Evolutionary conservation across 495 filamentous ascomycete species (phyloP), one percentile per base, ranked within the genome.

Genomic region (Penicillium ucsense): DNA sequence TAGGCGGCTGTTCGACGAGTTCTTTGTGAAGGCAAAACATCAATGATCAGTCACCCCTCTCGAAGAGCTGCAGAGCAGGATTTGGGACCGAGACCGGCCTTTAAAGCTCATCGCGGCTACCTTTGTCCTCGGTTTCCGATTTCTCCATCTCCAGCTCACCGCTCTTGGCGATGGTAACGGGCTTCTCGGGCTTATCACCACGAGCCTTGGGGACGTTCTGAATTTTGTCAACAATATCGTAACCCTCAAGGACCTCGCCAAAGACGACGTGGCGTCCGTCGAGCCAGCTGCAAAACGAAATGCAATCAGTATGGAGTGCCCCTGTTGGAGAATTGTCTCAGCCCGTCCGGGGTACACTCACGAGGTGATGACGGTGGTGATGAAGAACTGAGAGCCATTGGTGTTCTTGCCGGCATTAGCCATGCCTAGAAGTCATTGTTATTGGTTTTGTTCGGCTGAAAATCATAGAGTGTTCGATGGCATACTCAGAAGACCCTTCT

Each of bases 361-460:
- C 85, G 77, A 75, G 59, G 88, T 92, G 58, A 87, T 65, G 52
- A 83, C 82, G 53, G 88, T 92, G 59, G 88, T 94, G 53, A 94
- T 92, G 79, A 94, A 98, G 79, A 98, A 97, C 71, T 99, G 94
- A 42, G 87, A 94, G 57, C 94, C 94, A 63, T 99, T 99, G 75
- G 92, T 99, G 66, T 97, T 88, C 71, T 87, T 85, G 67, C 94
- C 92, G 49, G 90, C 84, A 69, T 99, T 99, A 65, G 92, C 92
- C 90, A 95, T 96, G 72, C 84, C 86, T 71, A 82, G 64, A 33
- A 72, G 40, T 34, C 5, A 61, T 61, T 73, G 40, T 34, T 6
- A 61, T 61, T 80, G 74, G 60, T 71, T 27, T 43, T 41, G 30
- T 31, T 20, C 20, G 20, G 20, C 20, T 20, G 20, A 20, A 20